Percentiles rank a stretch among this genome's conserved stretches.
Conservation (phyloP, 441 rosid species). For the California macrophylla region DNA sequence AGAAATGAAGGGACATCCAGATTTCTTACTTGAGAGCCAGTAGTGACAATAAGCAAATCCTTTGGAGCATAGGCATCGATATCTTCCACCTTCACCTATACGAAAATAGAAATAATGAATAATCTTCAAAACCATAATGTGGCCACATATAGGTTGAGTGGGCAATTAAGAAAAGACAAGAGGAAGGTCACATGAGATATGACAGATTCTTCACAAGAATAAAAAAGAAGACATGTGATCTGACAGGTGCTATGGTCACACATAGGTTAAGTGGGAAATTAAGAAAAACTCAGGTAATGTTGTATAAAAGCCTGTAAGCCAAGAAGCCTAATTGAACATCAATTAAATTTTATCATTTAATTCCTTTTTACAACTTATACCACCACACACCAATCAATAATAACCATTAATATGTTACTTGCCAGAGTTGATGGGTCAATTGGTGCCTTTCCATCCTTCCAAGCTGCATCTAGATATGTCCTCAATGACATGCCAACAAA, state of each 20-base stretch:
- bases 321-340: neutral
- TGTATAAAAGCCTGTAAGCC: neutral
- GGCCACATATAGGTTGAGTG: neutral
- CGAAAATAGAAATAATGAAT: no score
- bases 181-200: no score
- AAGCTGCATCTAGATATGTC: slow-evolving; percentile 93
- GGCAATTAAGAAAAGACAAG: neutral
- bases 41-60: slow-evolving; percentile 84
- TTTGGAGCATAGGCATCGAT: slow-evolving; percentile 89
- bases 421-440: slow-evolving; percentile 94
- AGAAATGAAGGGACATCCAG: slow-evolving; percentile 6
- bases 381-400: neutral
- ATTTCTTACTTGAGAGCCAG: slow-evolving; percentile 87
- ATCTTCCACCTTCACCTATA: slow-evolving; percentile 83
- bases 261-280: neutral
- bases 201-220: no score
- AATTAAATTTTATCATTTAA: neutral
- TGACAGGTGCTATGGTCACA: neutral
- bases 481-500: slow-evolving; percentile 94
- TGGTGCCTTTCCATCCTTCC: slow-evolving; percentile 96
- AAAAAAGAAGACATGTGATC: no score
- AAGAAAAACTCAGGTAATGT: neutral
- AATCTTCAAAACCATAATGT: no score
- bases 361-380: neutral
- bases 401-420: slow-evolving; percentile 16